Evolutionary conservation across 176 grass and related monocot genomes (phyloP), one percentile per base, ranked within the genome.

Genomic region (Triticum monococcum): DNA sequence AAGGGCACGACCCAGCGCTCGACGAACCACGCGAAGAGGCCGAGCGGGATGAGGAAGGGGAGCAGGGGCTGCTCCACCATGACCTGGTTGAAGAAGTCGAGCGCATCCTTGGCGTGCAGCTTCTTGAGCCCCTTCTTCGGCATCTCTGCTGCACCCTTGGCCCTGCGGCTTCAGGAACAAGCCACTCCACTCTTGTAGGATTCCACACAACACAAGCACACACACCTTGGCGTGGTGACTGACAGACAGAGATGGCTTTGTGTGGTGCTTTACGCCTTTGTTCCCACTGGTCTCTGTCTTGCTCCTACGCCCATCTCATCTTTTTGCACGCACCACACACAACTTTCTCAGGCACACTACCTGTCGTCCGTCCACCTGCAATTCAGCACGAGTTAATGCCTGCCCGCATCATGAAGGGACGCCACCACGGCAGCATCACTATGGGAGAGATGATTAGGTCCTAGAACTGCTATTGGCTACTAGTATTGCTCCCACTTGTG

Each of bases 1-100:
- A 99, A 99, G 2, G 97, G 97, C 56, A 99, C 94, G 74, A 99
- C 85, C 97, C 97, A 99, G 14, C 97, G 90, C 66, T 99, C 94
- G 2, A 99, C 26, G 0, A 92, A 91, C 97, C 97, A 99, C 0
- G 94, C 92, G 70, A 99, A 99, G 45, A 99, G 79, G 74, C 67
- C 87, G 4, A 99, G 74, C 1, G 97, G 97, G 18, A 98, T 85
- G 64, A 98, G 84, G 84, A 98, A 98, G 4, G 94, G 97, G 33
- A 98, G 82, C 84, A 96, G 68, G 12, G 97, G 97, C 45, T 93
- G 92, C 56, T 98, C 97, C 77, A 88, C 82, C 65, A 99, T 94
- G 69, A 99, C 72, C 81, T 92, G 84, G 90, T 96, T 99, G 32
- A 99, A 86, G 77, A 99, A 90, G 40, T 92, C 90, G 7, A 89